Evolutionary conservation across 306 rosid species (phyloP), one percentile per base, ranked within the genome.

Genomic region (Gynostemma pentaphyllum): DNA sequence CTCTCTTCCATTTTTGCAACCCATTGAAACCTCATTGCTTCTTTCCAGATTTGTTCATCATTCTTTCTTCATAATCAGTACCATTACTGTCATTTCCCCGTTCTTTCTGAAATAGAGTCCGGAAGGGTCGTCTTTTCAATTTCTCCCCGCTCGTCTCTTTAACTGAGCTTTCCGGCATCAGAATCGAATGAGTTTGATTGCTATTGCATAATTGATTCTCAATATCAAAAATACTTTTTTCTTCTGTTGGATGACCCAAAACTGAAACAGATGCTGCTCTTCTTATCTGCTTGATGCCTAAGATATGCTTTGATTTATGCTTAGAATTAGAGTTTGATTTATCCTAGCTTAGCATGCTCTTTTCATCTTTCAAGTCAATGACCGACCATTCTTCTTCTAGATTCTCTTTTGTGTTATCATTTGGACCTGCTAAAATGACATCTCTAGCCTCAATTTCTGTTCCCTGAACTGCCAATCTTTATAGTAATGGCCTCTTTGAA

Each of bases 341-440:
- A 59, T 77, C 87, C 57, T 86, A 82, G 65, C 68, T 75, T 42
- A 70, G 39, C 39, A 73, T 60, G 62, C 79, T 47, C 13, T 79
- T 69, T 42, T 88, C 99, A 53, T 84, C 99, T 70, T 81, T 82
- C 70, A 92, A 80, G 71, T 92, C 97, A 67, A 92, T 92, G 7
- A 79, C 85, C 0, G 95, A 82, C 97, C 99, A 88, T 56, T 86
- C 89, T 62, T 84, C 95, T 5, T 84, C 95, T 26, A 79, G 29
- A 64, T 50, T 75, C 72, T 80, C 85, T 46, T 74, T 87, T 4
- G 66, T 15, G 1, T 64, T 83, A 21, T 71, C 85, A 0, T 68
- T 37, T 51, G 72, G 14, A 30, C 51, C 80, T 34, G 73, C 82
- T 11, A 68, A 73, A 9, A 86, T 79, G 45, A 86, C 87, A 68